phyloP scores from a whole-genome alignment of 768 basidiomycete species.

The Asterophora lycoperdoides region DNA sequence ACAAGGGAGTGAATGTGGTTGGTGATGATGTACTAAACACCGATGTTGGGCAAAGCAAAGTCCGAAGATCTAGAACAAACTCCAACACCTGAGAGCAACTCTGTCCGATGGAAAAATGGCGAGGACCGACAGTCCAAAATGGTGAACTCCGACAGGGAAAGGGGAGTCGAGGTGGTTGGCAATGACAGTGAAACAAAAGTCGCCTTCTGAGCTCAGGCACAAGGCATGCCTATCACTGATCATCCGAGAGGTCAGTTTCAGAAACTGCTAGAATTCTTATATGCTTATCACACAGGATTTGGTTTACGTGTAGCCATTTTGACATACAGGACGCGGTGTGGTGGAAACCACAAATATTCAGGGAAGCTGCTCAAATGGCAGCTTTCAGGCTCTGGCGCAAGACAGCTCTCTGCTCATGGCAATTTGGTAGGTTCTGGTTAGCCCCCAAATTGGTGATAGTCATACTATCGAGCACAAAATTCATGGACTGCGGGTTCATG shows the following conservation, averaged over 20 bases:
- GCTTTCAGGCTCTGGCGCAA: not conserved
- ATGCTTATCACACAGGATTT: not conserved
- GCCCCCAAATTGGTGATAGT: not conserved
- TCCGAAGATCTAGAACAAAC: too few species aligned
- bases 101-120: too few species aligned
- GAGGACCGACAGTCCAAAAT: too few species aligned
- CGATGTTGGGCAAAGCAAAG: too few species aligned
- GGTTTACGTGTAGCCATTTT: conserved; percentile 4
- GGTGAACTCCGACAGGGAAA: too few species aligned
- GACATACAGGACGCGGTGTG: not conserved
- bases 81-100: too few species aligned
- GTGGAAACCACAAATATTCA: conserved; percentile 2
- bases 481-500: not conserved
- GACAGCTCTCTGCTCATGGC: not conserved
- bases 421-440: conserved; percentile 5
- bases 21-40: too few species aligned
- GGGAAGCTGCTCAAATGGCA: conserved; percentile 1
- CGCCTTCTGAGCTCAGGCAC: too few species aligned
- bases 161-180: too few species aligned
- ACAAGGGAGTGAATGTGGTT: too few species aligned
- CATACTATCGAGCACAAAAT: not conserved
- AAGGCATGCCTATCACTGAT: too few species aligned
- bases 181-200: too few species aligned
- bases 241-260: not conserved
- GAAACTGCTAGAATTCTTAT: not conserved